phyloP scores from a whole-genome alignment of 2,329 filamentous ascomycete genomes.

The Arthrobotrys megalospora region DNA sequence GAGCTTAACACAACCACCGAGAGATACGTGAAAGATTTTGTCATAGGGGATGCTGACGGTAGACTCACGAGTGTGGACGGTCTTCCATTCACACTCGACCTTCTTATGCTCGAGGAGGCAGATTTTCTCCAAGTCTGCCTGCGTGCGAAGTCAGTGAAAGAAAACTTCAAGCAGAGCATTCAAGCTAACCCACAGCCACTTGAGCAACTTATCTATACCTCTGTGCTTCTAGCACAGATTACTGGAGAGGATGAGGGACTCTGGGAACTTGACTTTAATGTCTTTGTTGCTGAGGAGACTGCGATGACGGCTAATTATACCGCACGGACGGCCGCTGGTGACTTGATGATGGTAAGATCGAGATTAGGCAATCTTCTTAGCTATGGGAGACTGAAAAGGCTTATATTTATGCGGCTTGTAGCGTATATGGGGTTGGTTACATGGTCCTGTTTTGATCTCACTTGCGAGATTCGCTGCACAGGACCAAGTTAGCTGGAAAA shows the following conservation, averaged over 20 bases:
- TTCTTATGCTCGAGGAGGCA: conserved; percentile 91
- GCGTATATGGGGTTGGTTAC: conserved; percentile 53
- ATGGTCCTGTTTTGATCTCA: conserved; percentile 39
- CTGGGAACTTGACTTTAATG: conserved; percentile 96
- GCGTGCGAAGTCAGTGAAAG: conserved; percentile 87
- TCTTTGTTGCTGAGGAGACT: conserved; percentile 95
- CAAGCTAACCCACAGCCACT: conserved; percentile 62
- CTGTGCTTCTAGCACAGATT: conserved; percentile 76
- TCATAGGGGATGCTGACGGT: conserved; percentile 86
- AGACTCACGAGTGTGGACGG: conserved; percentile 90
- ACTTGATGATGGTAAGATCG: conserved; percentile 77
- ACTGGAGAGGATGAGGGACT: conserved; percentile 92
- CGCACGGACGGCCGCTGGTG: conserved; percentile 89
- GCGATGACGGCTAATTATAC: conserved; percentile 97
- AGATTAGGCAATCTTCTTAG: conserved; percentile 12
- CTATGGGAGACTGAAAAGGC: conserved; percentile 70
- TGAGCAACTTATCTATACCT: conserved; percentile 63
- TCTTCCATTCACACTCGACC: conserved; percentile 94
- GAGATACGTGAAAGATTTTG: conserved; percentile 85
- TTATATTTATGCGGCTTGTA: background rate
- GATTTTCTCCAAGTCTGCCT: conserved; percentile 95
- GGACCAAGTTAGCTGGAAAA: conserved; percentile 67
- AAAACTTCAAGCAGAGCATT: conserved; percentile 76
- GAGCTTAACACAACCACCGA: conserved; percentile 82
- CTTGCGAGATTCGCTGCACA: conserved; percentile 43